Conservation (phyloP, 495 filamentous ascomycete genomes). For the Hypoxylon fragiforme region DNA sequence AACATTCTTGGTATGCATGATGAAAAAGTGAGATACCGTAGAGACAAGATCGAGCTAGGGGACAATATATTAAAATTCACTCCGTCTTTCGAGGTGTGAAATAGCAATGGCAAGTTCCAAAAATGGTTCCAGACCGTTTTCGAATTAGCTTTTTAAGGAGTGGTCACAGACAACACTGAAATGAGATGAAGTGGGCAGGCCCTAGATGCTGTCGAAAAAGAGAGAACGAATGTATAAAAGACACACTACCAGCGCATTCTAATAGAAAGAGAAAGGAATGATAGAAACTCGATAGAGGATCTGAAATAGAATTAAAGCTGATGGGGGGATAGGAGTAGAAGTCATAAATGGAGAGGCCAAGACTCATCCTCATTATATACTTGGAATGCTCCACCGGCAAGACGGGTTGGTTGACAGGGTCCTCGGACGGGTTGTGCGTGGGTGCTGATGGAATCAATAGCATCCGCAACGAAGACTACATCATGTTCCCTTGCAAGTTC, state of each 20-base stretch:
- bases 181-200: conserved; percentile 42
- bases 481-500: conserved; percentile 37
- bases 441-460: conserved; percentile 35
- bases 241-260: conserved; percentile 52
- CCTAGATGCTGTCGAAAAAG: conserved; percentile 47
- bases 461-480: conserved; percentile 38
- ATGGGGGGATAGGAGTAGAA: conserved; percentile 34
- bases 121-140: conserved; percentile 56
- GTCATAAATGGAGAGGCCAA: conserved; percentile 42
- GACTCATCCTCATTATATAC: conserved; percentile 47
- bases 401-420: conserved; percentile 34
- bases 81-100: conserved; percentile 24
- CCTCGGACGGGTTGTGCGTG: conserved; percentile 35
- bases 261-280: conserved; percentile 35
- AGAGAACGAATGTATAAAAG: conserved; percentile 51
- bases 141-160: conserved; percentile 45
- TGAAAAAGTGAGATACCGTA: conserved; percentile 26
- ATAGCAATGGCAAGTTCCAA: conserved; percentile 34
- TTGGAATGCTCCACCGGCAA: conserved; percentile 26
- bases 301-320: conserved; percentile 37
- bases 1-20: conserved; percentile 52
- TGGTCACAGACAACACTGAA: conserved; percentile 46
- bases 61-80: conserved; percentile 22
- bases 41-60: conserved; percentile 15
- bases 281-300: conserved; percentile 36